These are phyloP conservation scores for Colletotrichum horii DNA, from an alignment of 2,329 filamentous ascomycete genomes.

Conservation along the genomic window DNA sequence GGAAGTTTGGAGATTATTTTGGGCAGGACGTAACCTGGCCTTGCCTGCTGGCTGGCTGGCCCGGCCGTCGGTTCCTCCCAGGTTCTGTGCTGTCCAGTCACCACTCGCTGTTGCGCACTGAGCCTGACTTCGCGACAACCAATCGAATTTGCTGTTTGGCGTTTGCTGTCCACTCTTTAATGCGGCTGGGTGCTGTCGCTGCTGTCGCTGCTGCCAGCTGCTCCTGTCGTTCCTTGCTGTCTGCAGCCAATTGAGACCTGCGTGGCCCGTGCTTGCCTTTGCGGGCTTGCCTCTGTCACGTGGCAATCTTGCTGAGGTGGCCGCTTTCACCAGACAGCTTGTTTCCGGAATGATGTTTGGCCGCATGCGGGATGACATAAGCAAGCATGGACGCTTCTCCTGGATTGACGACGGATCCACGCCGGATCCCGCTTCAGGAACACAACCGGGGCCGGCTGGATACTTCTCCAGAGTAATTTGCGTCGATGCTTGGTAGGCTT, in stretches of 20 bases:
- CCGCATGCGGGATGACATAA: slow-evolving; percentile 18
- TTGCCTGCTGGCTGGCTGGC: neutral
- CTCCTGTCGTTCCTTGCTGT: neutral
- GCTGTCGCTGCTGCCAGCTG: neutral
- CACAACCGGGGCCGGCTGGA: neutral
- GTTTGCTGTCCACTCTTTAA: neutral
- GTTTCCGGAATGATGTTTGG: neutral
- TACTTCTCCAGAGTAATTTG: neutral
- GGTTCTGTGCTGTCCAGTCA: neutral
- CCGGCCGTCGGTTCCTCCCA: neutral
- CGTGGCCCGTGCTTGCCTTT: neutral
- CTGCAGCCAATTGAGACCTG: neutral
- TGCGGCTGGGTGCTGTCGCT: neutral
- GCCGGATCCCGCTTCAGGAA: neutral
- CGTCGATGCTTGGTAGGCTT: neutral
- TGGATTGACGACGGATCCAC: neutral
- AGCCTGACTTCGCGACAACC: neutral
- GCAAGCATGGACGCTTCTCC: neutral
- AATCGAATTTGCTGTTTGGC: neutral
- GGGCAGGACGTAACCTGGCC: neutral
- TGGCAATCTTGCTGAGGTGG: slow-evolving; percentile 12
- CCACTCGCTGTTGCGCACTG: neutral
- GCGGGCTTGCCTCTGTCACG: neutral
- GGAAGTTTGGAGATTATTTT: slow-evolving; percentile 18
- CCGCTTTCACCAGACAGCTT: neutral